Evolutionary conservation across 2,329 filamentous ascomycete genomes (phyloP).

Genomic region (Ascochyta pisi): DNA sequence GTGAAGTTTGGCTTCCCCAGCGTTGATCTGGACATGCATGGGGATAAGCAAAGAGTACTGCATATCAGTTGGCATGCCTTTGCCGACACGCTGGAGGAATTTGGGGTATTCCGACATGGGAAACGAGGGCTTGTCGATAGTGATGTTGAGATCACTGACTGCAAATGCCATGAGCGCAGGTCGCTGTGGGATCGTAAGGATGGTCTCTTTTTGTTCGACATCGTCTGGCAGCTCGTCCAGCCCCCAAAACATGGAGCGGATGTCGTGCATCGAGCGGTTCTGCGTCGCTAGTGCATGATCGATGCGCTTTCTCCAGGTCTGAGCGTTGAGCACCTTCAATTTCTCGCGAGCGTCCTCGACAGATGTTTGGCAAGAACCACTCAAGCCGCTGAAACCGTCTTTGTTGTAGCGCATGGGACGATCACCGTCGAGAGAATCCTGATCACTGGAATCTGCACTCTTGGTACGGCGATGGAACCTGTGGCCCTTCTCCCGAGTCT

Average conservation of each 20-base stretch:
- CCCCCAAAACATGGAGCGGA: conserved; percentile 82
- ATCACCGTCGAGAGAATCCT: conserved; percentile 34
- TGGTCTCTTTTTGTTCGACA: conserved; percentile 79
- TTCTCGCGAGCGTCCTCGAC: conserved; percentile 77
- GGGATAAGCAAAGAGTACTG: conserved; percentile 88
- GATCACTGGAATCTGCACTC: conserved; percentile 43
- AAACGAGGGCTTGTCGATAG: conserved; percentile 92
- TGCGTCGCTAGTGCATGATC: conserved; percentile 75
- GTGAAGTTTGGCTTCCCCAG: conserved; percentile 87
- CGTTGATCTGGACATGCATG: conserved; percentile 85
- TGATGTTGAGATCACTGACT: conserved; percentile 83
- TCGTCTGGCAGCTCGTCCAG: conserved; percentile 82
- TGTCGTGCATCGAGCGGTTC: conserved; percentile 76
- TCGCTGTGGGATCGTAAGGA: conserved; percentile 83
- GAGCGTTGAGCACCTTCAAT: conserved; percentile 80
- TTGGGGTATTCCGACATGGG: conserved; percentile 79
- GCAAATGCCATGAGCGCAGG: conserved; percentile 82
- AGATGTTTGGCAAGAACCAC: conserved; percentile 73
- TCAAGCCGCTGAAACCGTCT: conserved; percentile 75
- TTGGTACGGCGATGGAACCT: conserved; percentile 50
- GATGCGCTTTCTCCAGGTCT: conserved; percentile 92
- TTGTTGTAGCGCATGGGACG: conserved; percentile 74
- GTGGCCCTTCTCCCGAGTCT: conserved; percentile 38
- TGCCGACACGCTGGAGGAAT: conserved; percentile 89
- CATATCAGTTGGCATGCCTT: conserved; percentile 93